Evolutionary conservation across 345 rosid species (phyloP), one percentile per base, ranked within the genome.

Genomic region (thale cress (Arabidopsis thaliana)): DNA sequence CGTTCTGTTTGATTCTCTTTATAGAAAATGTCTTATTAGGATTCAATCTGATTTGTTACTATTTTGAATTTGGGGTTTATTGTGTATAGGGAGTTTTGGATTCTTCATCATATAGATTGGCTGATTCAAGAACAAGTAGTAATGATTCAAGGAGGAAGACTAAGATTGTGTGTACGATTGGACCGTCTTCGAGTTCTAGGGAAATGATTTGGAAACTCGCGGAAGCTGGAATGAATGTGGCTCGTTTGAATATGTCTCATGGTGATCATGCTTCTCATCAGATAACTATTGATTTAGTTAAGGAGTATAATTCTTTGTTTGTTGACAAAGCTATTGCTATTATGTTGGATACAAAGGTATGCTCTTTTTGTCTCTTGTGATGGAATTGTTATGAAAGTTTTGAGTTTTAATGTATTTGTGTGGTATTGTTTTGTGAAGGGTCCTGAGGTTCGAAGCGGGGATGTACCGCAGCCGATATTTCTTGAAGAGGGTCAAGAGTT

Each of bases 391-490:
- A 20, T 0, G n/a, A 9, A 9, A 50, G 9, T 58, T 40, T 20
- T 4, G 14, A 16, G 51, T 5, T 24, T 59, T 53, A 3, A 67
- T 28, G 4, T 22, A 38, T 57, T 24, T 41, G 32, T 62, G 24
- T 60, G 50, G 2, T 7, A 40, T 76, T 76, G 67, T 63, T 59
- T 2, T 53, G 45, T 81, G 64, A 77, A 94, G 97, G 99, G 97
- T 56, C 99, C 99, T 80, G 99, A 95, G 86, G 99, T 95, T 71
- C 84, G 99, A 85, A 95, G 99, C 53, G 97, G 97, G 14, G 99
- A 95, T 82, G 89, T 90, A 37, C 97, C 97, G 57, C 88, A 82
- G 66, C 99, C 99, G 30, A 87, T 95, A 40, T 56, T 61, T 38
- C 86, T 95, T 0, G 65, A 87, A 72, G 93, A 88, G 80, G 97